These are phyloP conservation scores for Dittrichia graveolens DNA, from an alignment of 129 eudicot species.

Conservation along the genomic window DNA sequence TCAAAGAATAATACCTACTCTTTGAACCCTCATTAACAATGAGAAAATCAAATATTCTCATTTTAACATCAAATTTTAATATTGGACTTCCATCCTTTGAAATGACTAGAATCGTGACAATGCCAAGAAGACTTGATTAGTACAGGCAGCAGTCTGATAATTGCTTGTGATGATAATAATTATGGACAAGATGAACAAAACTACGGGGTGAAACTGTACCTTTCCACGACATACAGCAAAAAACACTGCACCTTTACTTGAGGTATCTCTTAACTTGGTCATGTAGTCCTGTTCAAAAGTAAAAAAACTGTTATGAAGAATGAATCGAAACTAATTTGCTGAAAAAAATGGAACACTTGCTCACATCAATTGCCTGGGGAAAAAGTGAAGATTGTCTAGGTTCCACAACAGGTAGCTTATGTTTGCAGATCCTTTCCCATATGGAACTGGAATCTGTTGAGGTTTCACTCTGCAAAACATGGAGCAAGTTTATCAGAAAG, in stretches of 20 bases:
- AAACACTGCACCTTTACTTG: slow-evolving; percentile 81
- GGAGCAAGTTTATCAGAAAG: slow-evolving; percentile 25
- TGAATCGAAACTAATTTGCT: not conserved
- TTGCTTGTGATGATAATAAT: not conserved
- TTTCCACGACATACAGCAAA: slow-evolving; percentile 99
- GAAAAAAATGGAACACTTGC: slow-evolving; percentile 16
- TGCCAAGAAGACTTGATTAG: too few relatives aligned
- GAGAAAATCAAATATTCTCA: too few relatives aligned
- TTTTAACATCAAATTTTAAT: too few relatives aligned
- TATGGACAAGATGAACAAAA: not conserved
- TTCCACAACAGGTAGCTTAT: slow-evolving; percentile 90
- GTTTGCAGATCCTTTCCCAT: slow-evolving; percentile 95
- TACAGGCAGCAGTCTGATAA: not conserved
- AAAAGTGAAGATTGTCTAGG: slow-evolving; percentile 96
- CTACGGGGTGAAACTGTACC: slow-evolving; percentile 43
- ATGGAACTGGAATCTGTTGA: slow-evolving; percentile 57
- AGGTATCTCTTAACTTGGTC: slow-evolving; percentile 73
- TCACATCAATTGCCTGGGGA: slow-evolving; percentile 81
- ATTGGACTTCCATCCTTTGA: too few relatives aligned
- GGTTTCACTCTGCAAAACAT: slow-evolving; percentile 49
- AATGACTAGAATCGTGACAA: too few relatives aligned
- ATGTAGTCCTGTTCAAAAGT: slow-evolving; percentile 72
- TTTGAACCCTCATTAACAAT: too few relatives aligned
- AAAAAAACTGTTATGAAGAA: not conserved
- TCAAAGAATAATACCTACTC: too few relatives aligned